These are phyloP conservation scores for Tolypocladium tropicale DNA, from an alignment of 2,329 filamentous ascomycete genomes.

Conservation along the genomic window DNA sequence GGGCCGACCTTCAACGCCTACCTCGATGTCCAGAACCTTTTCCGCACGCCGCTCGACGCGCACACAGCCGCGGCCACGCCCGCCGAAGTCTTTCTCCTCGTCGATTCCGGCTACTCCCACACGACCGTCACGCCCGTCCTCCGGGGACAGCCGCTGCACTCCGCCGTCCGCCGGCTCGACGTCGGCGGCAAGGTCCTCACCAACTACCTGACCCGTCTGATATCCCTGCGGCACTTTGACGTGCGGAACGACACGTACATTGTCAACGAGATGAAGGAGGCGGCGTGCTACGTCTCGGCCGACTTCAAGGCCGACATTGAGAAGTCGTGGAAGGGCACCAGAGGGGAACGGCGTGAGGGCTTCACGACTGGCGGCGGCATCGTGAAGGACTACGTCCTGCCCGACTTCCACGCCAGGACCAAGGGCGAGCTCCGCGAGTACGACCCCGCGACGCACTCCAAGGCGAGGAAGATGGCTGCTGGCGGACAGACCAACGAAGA, in stretches of 20 bases:
- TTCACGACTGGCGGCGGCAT: constrained; percentile 48
- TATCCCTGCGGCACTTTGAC: constrained; percentile 87
- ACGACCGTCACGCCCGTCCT: constrained; percentile 85
- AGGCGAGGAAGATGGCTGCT: constrained; percentile 33
- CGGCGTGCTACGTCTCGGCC: constrained; percentile 69
- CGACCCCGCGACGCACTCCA: constrained; percentile 54
- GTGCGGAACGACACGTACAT: constrained; percentile 91
- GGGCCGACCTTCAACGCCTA: constrained; percentile 72
- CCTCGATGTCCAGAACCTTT: constrained; percentile 62
- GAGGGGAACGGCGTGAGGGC: constrained; percentile 41
- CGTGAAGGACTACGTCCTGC: constrained; percentile 84
- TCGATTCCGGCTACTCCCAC: constrained; percentile 89
- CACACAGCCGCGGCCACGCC: constrained; percentile 36
- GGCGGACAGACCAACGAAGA: constrained; percentile 52
- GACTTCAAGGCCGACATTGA: constrained; percentile 75
- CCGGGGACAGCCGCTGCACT: constrained; percentile 68
- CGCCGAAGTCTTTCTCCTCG: constrained; percentile 72
- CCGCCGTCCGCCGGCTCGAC: constrained; percentile 74
- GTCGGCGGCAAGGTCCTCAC: constrained; percentile 89
- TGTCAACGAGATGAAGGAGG: constrained; percentile 93
- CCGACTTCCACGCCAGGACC: constrained; percentile 55
- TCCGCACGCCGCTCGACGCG: constrained; percentile 46
- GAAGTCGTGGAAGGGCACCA: constrained; percentile 68
- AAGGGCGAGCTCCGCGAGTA: constrained; percentile 68
- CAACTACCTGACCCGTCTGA: constrained; percentile 81